Base-by-base conservation (phyloP, 495 filamentous ascomycete species). In the Rusavskia elegans region DNA sequence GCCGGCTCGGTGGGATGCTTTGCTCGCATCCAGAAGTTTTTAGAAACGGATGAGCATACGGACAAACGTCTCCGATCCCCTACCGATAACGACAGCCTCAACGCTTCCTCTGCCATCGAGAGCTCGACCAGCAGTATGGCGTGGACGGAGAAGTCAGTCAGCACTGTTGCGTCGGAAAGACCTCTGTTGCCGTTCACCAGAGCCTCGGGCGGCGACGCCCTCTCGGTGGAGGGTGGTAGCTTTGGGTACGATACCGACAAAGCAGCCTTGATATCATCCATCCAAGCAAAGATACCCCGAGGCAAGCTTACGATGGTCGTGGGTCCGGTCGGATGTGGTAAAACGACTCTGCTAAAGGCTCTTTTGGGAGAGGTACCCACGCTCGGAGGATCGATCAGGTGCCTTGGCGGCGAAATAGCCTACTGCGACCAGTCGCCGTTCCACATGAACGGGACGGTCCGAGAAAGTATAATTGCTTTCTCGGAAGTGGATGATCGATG, bases 321-420 rank as follows among this genome's bases (percentile, higher is more conserved):
- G 41, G 80, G 80, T 14, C 75, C 79, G 3, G 75, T 79, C 7
- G 78, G 78, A 6, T 76, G 69, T 44, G 81, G 81, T 6, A 83
- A 83, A 53, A 73, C 75, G 3, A 77, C 75, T 2, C 53, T 84
- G 11, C 60, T 84, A 21, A 75, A 74, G 44, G 70, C 71, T 7
- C 53, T 84, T 16, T 68, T 82, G 0, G 77, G 79, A 20, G 80
- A 84, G 55, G 62, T 76, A 2, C 67, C 69, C 20, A 58, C 66
- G 32, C 32, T 62, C 2, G 49, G 63, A n/a, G 78, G 79, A 29
- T 64, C 55, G 8, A 53, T 73, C 39, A 52, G 63, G n/a, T 37
- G 73, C 19, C 61, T 64, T 0, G 64, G 66, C 0, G 32, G 59
- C 7, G 63, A 65, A 35, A 62, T 78, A 36, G 74, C 76, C 6